Conservation (phyloP, 208 protist genomes). For the Vickermania ingenoplastis region DNA sequence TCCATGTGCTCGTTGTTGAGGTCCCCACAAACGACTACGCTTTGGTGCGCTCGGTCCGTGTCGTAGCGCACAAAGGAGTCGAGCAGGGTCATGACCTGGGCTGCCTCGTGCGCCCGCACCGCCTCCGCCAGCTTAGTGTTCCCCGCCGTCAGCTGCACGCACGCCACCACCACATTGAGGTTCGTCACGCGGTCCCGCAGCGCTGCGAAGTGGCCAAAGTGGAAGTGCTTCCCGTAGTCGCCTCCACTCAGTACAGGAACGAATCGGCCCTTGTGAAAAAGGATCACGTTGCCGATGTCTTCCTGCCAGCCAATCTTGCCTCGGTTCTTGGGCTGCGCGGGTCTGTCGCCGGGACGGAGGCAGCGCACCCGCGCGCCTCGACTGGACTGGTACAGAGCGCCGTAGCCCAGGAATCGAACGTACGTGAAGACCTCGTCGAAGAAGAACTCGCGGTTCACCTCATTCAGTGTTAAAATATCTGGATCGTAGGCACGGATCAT, state of each 20-base stretch:
- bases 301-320: slow-evolving; percentile 46
- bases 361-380: slow-evolving; percentile 48
- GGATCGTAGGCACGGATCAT: slow-evolving; percentile 64
- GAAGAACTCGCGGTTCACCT: slow-evolving; percentile 72
- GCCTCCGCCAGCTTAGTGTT: slow-evolving; percentile 31
- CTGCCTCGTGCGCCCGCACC: slow-evolving; percentile 44
- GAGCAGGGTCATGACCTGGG: slow-evolving; percentile 53
- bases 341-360: slow-evolving; percentile 42
- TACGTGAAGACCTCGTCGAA: slow-evolving; percentile 52
- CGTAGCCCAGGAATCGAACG: slow-evolving; percentile 69
- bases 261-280: slow-evolving; percentile 85
- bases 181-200: slow-evolving; percentile 80
- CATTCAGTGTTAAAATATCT: slow-evolving; percentile 69
- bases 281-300: slow-evolving; percentile 79
- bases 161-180: slow-evolving; percentile 58
- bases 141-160: slow-evolving; percentile 70
- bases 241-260: slow-evolving; percentile 70
- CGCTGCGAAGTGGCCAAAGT: slow-evolving; percentile 64
- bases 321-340: slow-evolving; percentile 13
- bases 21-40: slow-evolving; percentile 58
- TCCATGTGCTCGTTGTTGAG: slow-evolving; percentile 68
- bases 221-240: slow-evolving; percentile 42
- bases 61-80: slow-evolving; percentile 49
- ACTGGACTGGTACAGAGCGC: slow-evolving; percentile 69
- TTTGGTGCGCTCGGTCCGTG: slow-evolving; percentile 52